phyloP scores from a whole-genome alignment of 2,329 filamentous ascomycete species.

The Aspergillus uvarum region DNA sequence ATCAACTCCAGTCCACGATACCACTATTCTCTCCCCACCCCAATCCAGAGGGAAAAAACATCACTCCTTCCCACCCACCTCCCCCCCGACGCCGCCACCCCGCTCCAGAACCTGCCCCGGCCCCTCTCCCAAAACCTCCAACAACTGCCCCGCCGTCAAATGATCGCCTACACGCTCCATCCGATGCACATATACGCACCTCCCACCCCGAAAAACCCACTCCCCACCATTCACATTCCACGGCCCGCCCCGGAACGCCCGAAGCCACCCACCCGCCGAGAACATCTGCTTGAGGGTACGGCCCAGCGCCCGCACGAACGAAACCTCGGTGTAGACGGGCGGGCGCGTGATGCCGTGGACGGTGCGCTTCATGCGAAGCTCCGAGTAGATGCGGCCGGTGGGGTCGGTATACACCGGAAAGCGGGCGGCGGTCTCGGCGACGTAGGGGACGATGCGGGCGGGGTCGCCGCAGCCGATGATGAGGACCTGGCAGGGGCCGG shows the following conservation, averaged over 20 bases:
- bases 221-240: conserved; percentile 10
- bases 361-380: conserved; percentile 21
- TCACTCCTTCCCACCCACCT: background rate
- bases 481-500: conserved; percentile 22
- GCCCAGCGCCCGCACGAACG: conserved; percentile 12
- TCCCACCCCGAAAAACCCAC: background rate
- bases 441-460: conserved; percentile 21
- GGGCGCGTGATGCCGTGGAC: conserved; percentile 11
- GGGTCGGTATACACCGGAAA: conserved; percentile 25
- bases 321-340: conserved; percentile 13
- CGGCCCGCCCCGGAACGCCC: background rate
- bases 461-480: conserved; percentile 27
- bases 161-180: conserved; percentile 8
- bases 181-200: background rate
- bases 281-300: conserved; percentile 17
- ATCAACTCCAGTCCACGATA: no score
- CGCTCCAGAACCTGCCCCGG: no score
- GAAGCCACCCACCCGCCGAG: background rate
- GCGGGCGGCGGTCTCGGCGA: conserved; percentile 16
- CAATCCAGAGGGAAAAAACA: no score
- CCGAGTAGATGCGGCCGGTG: conserved; percentile 19
- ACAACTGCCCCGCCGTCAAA: conserved; percentile 10
- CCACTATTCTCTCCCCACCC: background rate
- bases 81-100: no score
- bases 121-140: background rate